phyloP scores from a whole-genome alignment of 2,329 filamentous ascomycete species.

The Colletotrichum cordylinicola region DNA sequence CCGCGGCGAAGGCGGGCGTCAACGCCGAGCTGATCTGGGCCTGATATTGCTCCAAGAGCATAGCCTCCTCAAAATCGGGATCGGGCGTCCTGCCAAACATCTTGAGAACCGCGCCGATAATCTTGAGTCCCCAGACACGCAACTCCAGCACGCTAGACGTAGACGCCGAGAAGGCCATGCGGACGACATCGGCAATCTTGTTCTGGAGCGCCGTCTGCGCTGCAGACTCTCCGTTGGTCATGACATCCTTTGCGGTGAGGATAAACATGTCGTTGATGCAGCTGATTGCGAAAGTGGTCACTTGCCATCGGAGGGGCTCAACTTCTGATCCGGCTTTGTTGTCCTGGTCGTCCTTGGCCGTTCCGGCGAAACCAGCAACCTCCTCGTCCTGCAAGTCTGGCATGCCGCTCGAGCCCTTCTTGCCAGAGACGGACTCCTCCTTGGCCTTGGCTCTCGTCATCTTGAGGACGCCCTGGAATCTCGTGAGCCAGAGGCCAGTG shows the following conservation, averaged over 20 bases:
- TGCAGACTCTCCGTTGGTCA: constrained; percentile 77
- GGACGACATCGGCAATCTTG: constrained; percentile 88
- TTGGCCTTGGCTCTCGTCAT: constrained; percentile 78
- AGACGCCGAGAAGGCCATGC: constrained; percentile 96
- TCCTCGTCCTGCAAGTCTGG: constrained; percentile 96
- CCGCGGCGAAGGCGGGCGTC: constrained; percentile 92
- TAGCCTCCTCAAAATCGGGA: constrained; percentile 96
- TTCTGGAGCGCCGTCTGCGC: constrained; percentile 82
- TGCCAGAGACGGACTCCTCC: constrained; percentile 51
- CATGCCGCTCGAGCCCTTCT: constrained; percentile 51
- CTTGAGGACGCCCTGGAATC: constrained; percentile 87
- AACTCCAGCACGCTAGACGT: constrained; percentile 92
- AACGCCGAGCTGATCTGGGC: constrained; percentile 96
- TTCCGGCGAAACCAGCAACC: constrained; percentile 84
- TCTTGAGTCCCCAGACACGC: constrained; percentile 88
- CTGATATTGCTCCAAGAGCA: constrained; percentile 96
- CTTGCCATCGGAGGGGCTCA: constrained; percentile 94
- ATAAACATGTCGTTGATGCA: constrained; percentile 84
- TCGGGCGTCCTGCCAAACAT: constrained; percentile 96
- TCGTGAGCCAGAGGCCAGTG: constrained; percentile 84
- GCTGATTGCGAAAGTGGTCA: constrained; percentile 90
- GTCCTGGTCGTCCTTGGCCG: constrained; percentile 57
- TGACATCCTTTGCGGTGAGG: constrained; percentile 79
- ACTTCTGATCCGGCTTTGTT: constrained; percentile 66
- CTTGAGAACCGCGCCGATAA: constrained; percentile 91